Percentiles rank a stretch among this genome's conserved stretches.
These are phyloP conservation scores for Paraleonurus japonicus DNA, from an alignment of 257 asterid genomes.

Conservation along the genomic window DNA sequence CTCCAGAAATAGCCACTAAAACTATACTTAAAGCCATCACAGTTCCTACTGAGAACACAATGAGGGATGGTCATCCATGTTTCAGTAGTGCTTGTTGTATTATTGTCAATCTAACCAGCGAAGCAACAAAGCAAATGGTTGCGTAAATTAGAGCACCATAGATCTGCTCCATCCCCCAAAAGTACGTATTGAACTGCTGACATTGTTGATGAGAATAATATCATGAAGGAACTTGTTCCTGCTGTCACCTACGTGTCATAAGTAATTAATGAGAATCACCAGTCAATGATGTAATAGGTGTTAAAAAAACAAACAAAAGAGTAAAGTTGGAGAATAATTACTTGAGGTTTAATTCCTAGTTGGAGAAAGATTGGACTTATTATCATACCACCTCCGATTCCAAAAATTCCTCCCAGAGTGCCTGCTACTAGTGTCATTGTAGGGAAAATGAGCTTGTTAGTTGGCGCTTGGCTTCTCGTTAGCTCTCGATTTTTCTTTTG, in stretches of 20 bases:
- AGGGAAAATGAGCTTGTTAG: constrained; percentile 51
- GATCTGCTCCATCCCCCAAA: constrained; percentile 69
- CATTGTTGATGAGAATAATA: constrained; percentile 85
- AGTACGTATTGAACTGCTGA: constrained; percentile 71
- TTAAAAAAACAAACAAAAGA: not conserved
- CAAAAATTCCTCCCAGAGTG: constrained; percentile 74
- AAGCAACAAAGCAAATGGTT: constrained; percentile 56
- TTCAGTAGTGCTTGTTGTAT: constrained; percentile 56
- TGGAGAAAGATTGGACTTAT: constrained; percentile 81
- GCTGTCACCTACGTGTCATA: constrained; percentile 61
- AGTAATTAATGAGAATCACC: not conserved
- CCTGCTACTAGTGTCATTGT: constrained; percentile 80
- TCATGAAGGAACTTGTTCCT: constrained; percentile 84
- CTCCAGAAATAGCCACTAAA: constrained; percentile 68
- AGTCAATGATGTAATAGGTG: not conserved
- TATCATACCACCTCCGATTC: constrained; percentile 96
- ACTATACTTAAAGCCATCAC: constrained; percentile 81
- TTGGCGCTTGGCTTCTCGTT: constrained; percentile 15
- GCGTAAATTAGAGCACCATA: constrained; percentile 47
- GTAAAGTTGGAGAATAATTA: constrained; percentile 22
- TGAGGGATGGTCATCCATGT: constrained; percentile 75
- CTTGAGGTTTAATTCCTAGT: constrained; percentile 75
- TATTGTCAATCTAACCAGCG: constrained; percentile 53
- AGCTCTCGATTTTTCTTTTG: constrained; percentile 42
- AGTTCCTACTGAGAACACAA: constrained; percentile 72